These are phyloP conservation scores for Sherardia arvensis DNA, from an alignment of 257 asterid species.

Conservation along the genomic window DNA sequence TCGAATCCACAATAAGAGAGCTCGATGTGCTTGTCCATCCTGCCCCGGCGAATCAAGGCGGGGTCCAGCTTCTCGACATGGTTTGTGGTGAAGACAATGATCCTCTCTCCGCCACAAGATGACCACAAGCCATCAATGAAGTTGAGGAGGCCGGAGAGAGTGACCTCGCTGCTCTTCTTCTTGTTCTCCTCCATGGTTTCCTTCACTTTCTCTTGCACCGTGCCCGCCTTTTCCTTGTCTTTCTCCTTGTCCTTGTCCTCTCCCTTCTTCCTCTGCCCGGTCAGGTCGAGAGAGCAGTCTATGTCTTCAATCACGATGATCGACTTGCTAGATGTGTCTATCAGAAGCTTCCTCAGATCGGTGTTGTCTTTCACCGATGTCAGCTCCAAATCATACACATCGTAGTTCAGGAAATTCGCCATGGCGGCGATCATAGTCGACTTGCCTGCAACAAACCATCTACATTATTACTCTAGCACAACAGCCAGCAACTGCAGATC, in stretches of 20 bases:
- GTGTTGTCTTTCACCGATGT: not conserved
- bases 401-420: not conserved
- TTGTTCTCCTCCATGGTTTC: not conserved
- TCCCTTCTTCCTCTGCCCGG: not conserved
- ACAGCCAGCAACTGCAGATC: too few relatives aligned
- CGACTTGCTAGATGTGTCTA: not conserved
- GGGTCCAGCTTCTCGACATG: not conserved
- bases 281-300: not conserved
- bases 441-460: not conserved
- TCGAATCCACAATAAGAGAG: not conserved
- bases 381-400: not conserved
- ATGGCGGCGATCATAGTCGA: not conserved
- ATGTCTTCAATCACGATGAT: not conserved
- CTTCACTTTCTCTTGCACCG: not conserved
- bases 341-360: not conserved
- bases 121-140: constrained; percentile 8
- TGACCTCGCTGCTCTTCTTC: not conserved
- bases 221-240: not conserved
- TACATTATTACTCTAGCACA: too few relatives aligned
- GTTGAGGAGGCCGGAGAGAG: not conserved
- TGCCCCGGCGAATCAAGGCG: not conserved
- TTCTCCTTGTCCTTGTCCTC: not conserved
- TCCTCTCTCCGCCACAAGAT: not conserved
- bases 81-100: not conserved
- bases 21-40: not conserved